Evolutionary conservation across 441 rosid genomes (phyloP).

Genomic region (Erodium moschatum): DNA sequence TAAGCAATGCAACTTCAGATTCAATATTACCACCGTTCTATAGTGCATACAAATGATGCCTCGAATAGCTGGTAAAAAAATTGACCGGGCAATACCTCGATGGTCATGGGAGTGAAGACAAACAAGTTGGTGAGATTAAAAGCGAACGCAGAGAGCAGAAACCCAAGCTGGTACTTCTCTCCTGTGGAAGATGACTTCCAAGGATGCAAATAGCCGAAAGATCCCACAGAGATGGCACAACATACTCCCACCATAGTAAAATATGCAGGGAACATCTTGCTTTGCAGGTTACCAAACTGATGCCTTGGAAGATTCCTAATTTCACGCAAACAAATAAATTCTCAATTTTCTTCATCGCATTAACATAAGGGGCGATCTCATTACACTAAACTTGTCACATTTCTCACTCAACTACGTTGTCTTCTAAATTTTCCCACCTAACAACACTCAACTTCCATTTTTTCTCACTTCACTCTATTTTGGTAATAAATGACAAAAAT

Average conservation of each 20-base stretch:
- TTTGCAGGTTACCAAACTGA: constrained; percentile 72
- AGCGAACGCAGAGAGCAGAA: constrained; percentile 59
- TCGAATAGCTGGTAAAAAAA: no score
- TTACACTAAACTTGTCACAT: no score
- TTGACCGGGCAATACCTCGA: constrained; percentile 38
- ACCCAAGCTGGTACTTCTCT: constrained; percentile 84
- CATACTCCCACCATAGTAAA: constrained; percentile 61
- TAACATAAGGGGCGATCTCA: not conserved
- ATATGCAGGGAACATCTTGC: constrained; percentile 95
- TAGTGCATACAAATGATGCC: no score
- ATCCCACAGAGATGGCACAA: constrained; percentile 51
- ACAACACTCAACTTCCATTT: no score
- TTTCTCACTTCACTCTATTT: no score
- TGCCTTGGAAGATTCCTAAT: constrained; percentile 76
- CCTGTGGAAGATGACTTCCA: constrained; percentile 64
- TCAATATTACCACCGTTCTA: no score
- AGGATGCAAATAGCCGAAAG: constrained; percentile 73
- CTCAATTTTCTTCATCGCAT: not conserved
- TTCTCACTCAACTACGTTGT: no score
- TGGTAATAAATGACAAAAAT: no score
- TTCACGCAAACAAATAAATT: not conserved
- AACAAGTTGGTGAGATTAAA: constrained; percentile 76
- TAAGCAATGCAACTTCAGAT: no score
- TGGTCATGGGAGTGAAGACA: constrained; percentile 80
- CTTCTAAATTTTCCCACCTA: no score